Conservation (phyloP, 352 stramenopile species). For the Globisporangium okanoganense region DNA sequence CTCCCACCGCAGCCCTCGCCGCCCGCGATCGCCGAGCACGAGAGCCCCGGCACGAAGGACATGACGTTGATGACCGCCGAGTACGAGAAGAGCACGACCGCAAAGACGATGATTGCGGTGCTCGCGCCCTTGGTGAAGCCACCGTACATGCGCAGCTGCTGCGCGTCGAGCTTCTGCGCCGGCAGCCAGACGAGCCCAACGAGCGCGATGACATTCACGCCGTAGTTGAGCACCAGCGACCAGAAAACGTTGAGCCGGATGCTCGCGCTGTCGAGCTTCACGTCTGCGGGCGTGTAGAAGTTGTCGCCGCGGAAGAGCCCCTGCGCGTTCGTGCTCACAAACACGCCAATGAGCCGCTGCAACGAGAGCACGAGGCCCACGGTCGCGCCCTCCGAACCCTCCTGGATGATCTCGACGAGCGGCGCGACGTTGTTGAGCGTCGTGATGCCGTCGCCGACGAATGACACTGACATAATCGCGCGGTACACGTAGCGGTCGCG, state of each 20-base stretch:
- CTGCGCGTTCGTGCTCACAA: slow-evolving; percentile 15
- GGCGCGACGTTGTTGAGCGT: slow-evolving; percentile 13
- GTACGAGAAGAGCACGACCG: slow-evolving; percentile 39
- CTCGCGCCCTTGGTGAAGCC: slow-evolving; percentile 56
- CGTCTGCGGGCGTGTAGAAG: slow-evolving; percentile 10
- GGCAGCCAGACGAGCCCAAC: slow-evolving; percentile 27
- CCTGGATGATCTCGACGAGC: slow-evolving; percentile 20
- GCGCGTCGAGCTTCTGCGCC: slow-evolving; percentile 60
- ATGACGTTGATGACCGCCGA: slow-evolving; percentile 38
- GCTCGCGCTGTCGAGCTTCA: slow-evolving; percentile 7
- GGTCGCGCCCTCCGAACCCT: slow-evolving; percentile 23
- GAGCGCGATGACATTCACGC: slow-evolving; percentile 12
- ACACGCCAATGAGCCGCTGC: slow-evolving; percentile 13
- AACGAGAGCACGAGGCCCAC: slow-evolving; percentile 22
- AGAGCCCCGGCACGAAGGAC: slow-evolving; percentile 28
- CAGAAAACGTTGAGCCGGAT: slow-evolving; percentile 11
- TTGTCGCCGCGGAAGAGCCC: slow-evolving; percentile 9
- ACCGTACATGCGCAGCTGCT: slow-evolving; percentile 61
- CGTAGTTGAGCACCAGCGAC: slow-evolving; percentile 17
- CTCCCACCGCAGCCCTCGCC: slow-evolving; percentile 27
- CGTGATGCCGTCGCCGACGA: slow-evolving; percentile 12
- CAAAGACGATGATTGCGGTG: slow-evolving; percentile 32
- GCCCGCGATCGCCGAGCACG: slow-evolving; percentile 32
- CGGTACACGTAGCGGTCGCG: slow-evolving; percentile 12
- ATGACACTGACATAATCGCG: slow-evolving; percentile 11